phyloP scores from a whole-genome alignment of 768 basidiomycete genomes.

The Suillus hirtellus region DNA sequence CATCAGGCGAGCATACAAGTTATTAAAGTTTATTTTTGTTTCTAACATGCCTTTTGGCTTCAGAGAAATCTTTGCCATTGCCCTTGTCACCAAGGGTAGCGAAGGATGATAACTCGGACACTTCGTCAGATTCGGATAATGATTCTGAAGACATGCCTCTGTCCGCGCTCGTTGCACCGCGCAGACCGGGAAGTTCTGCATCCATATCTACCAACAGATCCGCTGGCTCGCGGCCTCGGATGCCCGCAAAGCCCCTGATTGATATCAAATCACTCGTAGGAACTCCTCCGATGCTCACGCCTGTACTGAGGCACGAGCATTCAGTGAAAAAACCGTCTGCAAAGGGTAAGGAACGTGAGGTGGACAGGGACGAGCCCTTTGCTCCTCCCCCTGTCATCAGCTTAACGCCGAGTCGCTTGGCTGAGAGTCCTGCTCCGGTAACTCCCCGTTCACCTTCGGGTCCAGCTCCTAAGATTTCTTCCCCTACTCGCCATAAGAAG shows the following conservation, averaged over 20 bases:
- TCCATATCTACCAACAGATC: conserved; percentile 35
- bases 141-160: conserved; percentile 66
- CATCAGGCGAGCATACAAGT: conserved; percentile 30
- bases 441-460: background rate
- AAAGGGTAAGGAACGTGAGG: conserved; percentile 22
- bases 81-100: conserved; percentile 12
- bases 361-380: conserved; percentile 30
- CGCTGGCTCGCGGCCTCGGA: conserved; percentile 26
- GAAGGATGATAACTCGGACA: conserved; percentile 25
- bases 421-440: conserved; percentile 14
- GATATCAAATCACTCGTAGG: conserved; percentile 33
- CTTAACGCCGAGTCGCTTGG: conserved; percentile 20
- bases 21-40: background rate
- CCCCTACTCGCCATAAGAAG: conserved; percentile 18
- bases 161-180: conserved; percentile 58
- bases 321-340: conserved; percentile 25
- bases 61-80: background rate
- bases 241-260: conserved; percentile 45
- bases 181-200: conserved; percentile 63
- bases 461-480: background rate
- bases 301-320: conserved; percentile 30
- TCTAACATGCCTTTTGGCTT: background rate
- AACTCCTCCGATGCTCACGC: conserved; percentile 38
- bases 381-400: conserved; percentile 29
- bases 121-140: conserved; percentile 35